Evolutionary conservation across 192 early-diverging fungal genomes (phyloP), one percentile per base, ranked within the genome.

Genomic region (Entomortierella parvispora): DNA sequence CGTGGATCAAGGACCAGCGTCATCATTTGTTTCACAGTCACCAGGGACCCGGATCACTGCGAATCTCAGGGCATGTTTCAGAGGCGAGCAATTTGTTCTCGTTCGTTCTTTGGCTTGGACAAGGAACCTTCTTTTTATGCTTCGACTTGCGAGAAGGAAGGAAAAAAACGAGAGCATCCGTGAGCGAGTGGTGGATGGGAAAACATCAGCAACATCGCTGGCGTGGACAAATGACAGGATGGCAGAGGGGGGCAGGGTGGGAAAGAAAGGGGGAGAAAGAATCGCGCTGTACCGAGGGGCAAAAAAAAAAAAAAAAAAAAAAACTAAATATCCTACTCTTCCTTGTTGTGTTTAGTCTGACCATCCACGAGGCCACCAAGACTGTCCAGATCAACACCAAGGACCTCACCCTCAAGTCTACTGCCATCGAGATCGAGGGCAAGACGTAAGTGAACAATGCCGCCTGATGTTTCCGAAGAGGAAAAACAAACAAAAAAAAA

Each of bases 361-460:
- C 71, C 51, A 75, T 75, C 51, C 71, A 75, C 29, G 71, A 75
- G 58, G 54, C 64, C 40, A 84, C 85, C 42, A 81, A 90, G 60
- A 71, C 83, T 33, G 70, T 93, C 61, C 82, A 87, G 18, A 67
- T 90, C 62, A 78, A 85, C 44, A 87, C 91, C 45, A 83, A 76
- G 54, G 74, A 76, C 26, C 90, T 92, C 58, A 86, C 85, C 31
- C 72, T 94, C 54, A 89, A 92, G 58, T 71, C 84, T 9, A 81
- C 84, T 58, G 87, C 89, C 71, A 80, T 94, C 48, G 87, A 92
- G 69, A 80, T 91, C 45, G 57, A 80, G 14, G 75, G 85, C 37
- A 86, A 87, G 43, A 75, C 78, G 51, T 50, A 85, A 15, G 44
- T 31, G 51, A 26, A 51, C 3, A 9, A 51, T 23, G 23, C 8